Percentiles rank a stretch among this genome's conserved stretches.
phyloP scores from a whole-genome alignment of 768 basidiomycete species.

The Glaciozyma antarctica region DNA sequence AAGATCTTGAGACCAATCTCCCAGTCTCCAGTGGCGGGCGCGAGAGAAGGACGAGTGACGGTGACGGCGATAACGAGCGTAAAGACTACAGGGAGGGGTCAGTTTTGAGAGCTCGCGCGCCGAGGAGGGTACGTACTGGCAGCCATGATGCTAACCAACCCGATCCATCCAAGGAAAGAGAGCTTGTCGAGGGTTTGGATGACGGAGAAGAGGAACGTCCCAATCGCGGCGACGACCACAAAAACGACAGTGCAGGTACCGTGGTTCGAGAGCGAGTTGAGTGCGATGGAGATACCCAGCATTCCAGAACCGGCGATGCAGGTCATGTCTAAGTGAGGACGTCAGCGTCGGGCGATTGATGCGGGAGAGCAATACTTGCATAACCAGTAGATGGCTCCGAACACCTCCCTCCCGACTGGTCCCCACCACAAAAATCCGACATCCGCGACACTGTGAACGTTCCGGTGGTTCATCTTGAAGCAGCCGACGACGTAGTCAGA shows the following conservation, averaged over 20 bases:
- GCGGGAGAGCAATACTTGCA: too few relatives aligned
- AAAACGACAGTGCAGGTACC: constrained; percentile 41
- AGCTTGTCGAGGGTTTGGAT: constrained; percentile 38
- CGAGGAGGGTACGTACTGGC: not conserved
- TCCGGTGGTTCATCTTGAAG: constrained; percentile 15
- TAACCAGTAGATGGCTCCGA: constrained; percentile 23
- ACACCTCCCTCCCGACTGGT: constrained; percentile 11
- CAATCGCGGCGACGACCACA: constrained; percentile 37
- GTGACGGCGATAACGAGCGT: constrained; percentile 34
- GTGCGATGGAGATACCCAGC: constrained; percentile 39
- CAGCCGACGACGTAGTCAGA: constrained; percentile 18
- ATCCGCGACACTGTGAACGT: constrained; percentile 25
- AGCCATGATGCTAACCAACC: constrained; percentile 31
- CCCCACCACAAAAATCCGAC: constrained; percentile 17
- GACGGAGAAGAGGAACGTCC: constrained; percentile 31
- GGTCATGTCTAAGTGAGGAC: too few relatives aligned
- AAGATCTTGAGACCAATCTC: constrained; percentile 32
- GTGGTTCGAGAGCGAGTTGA: constrained; percentile 39
- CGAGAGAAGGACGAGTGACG: constrained; percentile 34
- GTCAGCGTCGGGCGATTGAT: too few relatives aligned
- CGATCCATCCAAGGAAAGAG: constrained; percentile 37
- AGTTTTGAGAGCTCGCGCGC: not conserved
- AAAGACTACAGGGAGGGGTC: constrained; percentile 19
- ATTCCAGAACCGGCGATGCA: constrained; percentile 36
- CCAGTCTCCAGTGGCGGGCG: constrained; percentile 31